Conservation (phyloP, 495 filamentous ascomycete genomes). For the Neurospora terricola region DNA sequence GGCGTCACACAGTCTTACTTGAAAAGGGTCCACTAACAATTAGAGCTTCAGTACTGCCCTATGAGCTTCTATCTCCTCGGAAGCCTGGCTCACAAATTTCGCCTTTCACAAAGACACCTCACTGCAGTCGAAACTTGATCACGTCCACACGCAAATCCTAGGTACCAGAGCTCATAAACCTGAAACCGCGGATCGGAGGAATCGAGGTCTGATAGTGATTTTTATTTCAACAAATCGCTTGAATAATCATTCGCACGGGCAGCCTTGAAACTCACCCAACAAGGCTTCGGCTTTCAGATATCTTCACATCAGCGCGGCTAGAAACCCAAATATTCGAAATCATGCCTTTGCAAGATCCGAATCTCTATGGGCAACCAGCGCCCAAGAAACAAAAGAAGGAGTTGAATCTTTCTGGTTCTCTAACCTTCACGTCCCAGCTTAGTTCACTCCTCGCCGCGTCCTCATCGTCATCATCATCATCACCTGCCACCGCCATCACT, state of each 20-base stretch:
- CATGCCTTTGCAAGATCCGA: slow-evolving; percentile 45
- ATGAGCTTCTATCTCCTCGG: background rate
- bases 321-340: background rate
- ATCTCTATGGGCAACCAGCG: slow-evolving; percentile 69
- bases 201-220: background rate
- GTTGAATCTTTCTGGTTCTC: slow-evolving; percentile 59
- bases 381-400: slow-evolving; percentile 49
- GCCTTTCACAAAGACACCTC: background rate
- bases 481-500: slow-evolving; percentile 2
- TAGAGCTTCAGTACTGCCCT: background rate
- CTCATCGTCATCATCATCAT: slow-evolving; percentile 17
- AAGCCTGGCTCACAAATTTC: background rate
- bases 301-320: background rate
- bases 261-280: background rate
- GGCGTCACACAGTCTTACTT: background rate
- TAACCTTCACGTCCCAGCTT: slow-evolving; percentile 71
- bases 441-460: slow-evolving; percentile 56
- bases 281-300: background rate
- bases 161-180: background rate
- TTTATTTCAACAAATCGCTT: background rate
- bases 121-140: background rate
- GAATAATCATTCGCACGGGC: background rate
- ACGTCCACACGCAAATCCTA: background rate
- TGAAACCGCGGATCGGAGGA: background rate
- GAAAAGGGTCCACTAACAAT: background rate